Conservation (phyloP, 2,329 filamentous ascomycete genomes). For the Stenocarpella maydis region DNA sequence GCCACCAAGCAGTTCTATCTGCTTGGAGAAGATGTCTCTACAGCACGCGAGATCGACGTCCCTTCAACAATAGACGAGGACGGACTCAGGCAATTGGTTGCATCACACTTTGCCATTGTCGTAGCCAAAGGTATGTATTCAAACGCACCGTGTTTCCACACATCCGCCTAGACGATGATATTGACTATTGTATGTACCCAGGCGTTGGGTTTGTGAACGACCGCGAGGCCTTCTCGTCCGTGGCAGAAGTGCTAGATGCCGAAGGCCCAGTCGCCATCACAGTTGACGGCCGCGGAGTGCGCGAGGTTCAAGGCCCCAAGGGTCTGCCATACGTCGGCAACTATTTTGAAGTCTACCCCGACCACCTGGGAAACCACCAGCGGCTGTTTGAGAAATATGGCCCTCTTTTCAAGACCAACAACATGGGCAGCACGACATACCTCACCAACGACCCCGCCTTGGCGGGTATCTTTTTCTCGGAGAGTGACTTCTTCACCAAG, state of each 20-base stretch:
- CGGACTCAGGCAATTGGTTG: conserved; percentile 49
- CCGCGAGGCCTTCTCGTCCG: conserved; percentile 43
- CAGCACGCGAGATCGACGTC: conserved; percentile 49
- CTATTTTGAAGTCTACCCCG: conserved; percentile 63
- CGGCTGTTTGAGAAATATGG: conserved; percentile 62
- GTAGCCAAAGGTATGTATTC: conserved; percentile 47
- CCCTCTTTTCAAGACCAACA: conserved; percentile 59
- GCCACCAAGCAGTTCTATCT: conserved; percentile 51
- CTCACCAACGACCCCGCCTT: conserved; percentile 60
- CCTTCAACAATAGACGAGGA: conserved; percentile 46
- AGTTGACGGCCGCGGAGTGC: conserved; percentile 58
- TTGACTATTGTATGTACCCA: conserved; percentile 32
- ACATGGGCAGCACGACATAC: conserved; percentile 58
- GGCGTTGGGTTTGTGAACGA: conserved; percentile 49
- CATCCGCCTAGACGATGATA: background rate
- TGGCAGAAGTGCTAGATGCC: conserved; percentile 47
- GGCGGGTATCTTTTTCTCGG: conserved; percentile 54
- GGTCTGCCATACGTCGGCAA: conserved; percentile 60
- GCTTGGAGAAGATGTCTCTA: conserved; percentile 49
- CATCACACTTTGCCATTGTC: conserved; percentile 54
- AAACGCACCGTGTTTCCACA: background rate
- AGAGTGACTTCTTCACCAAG: conserved; percentile 63
- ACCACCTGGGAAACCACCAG: conserved; percentile 65
- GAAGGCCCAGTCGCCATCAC: conserved; percentile 50
- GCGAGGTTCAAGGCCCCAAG: conserved; percentile 58